phyloP scores from a whole-genome alignment of 306 rosid species.

The Trichosanthes truncata region DNA sequence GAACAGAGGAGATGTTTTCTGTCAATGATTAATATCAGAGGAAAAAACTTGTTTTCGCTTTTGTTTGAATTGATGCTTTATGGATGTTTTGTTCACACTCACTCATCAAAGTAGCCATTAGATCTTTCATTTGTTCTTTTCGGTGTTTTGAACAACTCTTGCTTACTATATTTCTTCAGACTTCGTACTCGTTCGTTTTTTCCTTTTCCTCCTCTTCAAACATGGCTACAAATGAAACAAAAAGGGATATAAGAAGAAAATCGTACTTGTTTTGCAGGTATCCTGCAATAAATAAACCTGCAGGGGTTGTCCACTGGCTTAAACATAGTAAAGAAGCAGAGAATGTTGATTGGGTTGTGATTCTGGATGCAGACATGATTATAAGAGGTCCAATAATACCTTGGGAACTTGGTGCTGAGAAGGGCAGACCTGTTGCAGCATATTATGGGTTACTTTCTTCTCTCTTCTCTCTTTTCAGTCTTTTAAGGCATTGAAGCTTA shows the following conservation, averaged over 20 bases:
- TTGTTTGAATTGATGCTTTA: neutral
- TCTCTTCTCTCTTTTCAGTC: neutral
- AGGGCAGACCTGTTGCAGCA: conserved; percentile 91
- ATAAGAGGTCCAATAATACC: conserved; percentile 91
- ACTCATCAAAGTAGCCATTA: neutral
- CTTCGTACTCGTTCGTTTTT: neutral
- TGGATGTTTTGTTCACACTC: neutral
- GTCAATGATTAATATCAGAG: neutral
- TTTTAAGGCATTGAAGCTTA: neutral
- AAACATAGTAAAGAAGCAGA: conserved; percentile 82
- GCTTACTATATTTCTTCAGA: neutral
- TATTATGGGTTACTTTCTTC: conserved; percentile 59
- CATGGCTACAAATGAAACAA: neutral
- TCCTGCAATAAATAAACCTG: conserved; percentile 98
- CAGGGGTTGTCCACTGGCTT: conserved; percentile 96
- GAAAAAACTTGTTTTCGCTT: neutral
- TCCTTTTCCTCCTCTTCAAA: neutral
- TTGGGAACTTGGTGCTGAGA: conserved; percentile 99
- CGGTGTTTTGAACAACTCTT: neutral
- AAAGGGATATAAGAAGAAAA: neutral
- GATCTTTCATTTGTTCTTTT: neutral
- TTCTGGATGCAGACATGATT: conserved; percentile 95
- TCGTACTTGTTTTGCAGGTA: conserved; percentile 50
- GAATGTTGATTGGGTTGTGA: conserved; percentile 94
- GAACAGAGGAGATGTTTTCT: neutral